These are phyloP conservation scores for Solanum sejunctum DNA, from an alignment of 257 asterid species.

Conservation along the genomic window DNA sequence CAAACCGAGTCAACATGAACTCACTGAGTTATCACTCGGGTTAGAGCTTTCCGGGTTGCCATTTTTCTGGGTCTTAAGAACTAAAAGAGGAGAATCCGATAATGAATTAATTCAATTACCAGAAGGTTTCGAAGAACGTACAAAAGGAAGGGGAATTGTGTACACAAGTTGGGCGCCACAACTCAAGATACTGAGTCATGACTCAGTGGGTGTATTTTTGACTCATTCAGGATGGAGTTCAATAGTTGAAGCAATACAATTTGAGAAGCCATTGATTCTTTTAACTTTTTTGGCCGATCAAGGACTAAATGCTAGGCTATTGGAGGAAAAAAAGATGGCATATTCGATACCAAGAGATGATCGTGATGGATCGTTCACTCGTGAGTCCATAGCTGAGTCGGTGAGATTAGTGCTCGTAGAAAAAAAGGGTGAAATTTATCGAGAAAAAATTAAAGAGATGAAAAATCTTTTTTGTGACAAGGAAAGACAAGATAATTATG, in stretches of 20 bases:
- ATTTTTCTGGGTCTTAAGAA: neutral
- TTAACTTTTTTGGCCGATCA: constrained; percentile 15
- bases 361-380: constrained; percentile 4
- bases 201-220: constrained; percentile 15
- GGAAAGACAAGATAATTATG: neutral
- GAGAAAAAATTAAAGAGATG: neutral
- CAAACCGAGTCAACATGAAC: neutral
- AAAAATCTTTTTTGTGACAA: neutral
- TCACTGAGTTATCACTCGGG: constrained; percentile 1
- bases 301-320: constrained; percentile 13
- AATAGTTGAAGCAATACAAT: constrained; percentile 4
- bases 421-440: neutral
- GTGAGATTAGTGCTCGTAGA: constrained; percentile 1
- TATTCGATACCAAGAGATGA: neutral
- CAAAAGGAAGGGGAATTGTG: constrained; percentile 7
- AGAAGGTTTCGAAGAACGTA: constrained; percentile 11
- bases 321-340: constrained; percentile 4
- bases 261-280: constrained; percentile 7
- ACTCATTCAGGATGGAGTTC: constrained; percentile 26
- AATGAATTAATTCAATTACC: neutral
- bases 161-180: constrained; percentile 24
- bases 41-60: constrained; percentile 1
- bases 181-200: constrained; percentile 11
- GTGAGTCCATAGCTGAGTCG: constrained; percentile 4
- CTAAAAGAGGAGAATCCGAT: neutral